Percentiles rank a stretch among this genome's conserved stretches.
phyloP scores from a whole-genome alignment of 164 flowering plant genomes.

The Taxillus chinensis region DNA sequence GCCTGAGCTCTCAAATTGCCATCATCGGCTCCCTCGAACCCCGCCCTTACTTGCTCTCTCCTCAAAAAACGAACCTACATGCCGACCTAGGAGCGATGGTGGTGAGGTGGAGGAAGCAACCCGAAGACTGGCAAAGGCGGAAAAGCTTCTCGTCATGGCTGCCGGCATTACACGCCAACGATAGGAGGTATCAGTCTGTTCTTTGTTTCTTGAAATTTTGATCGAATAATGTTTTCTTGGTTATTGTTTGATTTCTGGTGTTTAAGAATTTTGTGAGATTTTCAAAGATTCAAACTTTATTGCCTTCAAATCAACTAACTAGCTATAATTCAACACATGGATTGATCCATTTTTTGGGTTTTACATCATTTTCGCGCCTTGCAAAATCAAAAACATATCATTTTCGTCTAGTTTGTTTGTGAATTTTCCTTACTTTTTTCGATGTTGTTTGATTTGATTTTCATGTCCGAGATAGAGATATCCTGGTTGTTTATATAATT shows the following conservation, averaged over 20 bases:
- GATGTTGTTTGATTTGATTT: neutral
- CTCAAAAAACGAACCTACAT: too few species aligned
- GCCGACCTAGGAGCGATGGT: constrained; percentile 79
- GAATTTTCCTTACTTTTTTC: neutral
- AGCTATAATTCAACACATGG: neutral
- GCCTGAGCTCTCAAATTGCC: too few species aligned
- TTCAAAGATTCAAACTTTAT: neutral
- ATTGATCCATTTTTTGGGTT: neutral
- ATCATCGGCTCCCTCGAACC: too few species aligned
- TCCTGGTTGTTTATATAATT: neutral
- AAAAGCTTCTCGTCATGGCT: constrained; percentile 85
- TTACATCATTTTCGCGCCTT: too few species aligned
- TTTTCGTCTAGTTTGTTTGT: neutral
- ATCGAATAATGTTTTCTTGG: neutral
- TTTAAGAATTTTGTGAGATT: constrained; percentile 7
- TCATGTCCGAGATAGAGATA: neutral
- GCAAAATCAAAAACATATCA: too few species aligned
- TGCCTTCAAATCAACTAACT: neutral
- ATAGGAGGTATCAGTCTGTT: constrained; percentile 25
- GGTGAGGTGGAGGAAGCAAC: constrained; percentile 62
- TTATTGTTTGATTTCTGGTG: neutral
- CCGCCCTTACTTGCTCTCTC: too few species aligned
- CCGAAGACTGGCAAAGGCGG: constrained; percentile 72
- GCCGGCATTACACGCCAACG: constrained; percentile 66
- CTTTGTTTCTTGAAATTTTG: constrained; percentile 9